Percentiles rank a stretch among this genome's conserved stretches.
Evolutionary conservation across 202 grass and related monocot species (phyloP).

Genomic region (Panicum virgatum): DNA sequence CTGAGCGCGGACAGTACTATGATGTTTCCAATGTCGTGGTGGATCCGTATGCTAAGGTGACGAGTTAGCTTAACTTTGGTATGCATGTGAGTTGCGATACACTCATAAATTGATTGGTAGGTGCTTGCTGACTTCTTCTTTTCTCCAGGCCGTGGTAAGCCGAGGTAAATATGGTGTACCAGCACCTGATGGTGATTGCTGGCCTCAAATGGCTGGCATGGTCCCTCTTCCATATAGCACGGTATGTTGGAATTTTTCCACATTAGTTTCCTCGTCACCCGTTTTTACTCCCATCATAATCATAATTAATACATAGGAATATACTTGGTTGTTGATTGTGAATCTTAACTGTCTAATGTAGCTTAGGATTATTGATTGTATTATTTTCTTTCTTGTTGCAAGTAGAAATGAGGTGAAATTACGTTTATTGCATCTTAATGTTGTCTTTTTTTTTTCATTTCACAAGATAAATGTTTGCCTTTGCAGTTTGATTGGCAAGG

Average conservation of each 20-base stretch:
- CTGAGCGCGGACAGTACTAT: slow-evolving; percentile 55
- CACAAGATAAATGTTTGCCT: slow-evolving; percentile 24
- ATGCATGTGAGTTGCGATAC: not conserved
- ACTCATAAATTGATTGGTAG: not conserved
- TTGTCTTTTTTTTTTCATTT: slow-evolving; percentile 24
- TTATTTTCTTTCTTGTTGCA: slow-evolving; percentile 1
- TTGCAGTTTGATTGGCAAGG: slow-evolving; percentile 96
- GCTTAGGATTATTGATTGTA: not conserved
- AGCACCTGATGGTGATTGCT: slow-evolving; percentile 50
- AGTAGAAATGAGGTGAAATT: slow-evolving; percentile 29
- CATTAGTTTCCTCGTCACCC: slow-evolving; percentile 2
- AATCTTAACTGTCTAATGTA: not conserved
- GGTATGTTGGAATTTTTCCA: slow-evolving; percentile 38
- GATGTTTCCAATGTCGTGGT: slow-evolving; percentile 62
- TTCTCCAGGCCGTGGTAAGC: slow-evolving; percentile 66
- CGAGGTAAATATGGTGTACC: slow-evolving; percentile 62
- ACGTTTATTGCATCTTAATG: not conserved
- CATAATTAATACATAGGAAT: not conserved
- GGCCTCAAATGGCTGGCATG: slow-evolving; percentile 95
- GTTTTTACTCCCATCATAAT: not conserved
- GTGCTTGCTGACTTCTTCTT: not conserved
- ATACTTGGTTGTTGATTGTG: not conserved
- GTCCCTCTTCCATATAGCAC: slow-evolving; percentile 55
- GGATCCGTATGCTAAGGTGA: slow-evolving; percentile 96
- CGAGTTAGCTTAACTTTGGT: not conserved